Evolutionary conservation across 148 eudicot species (phyloP), one percentile per base, ranked within the genome.

Genomic region (Pouteria glomerata): DNA sequence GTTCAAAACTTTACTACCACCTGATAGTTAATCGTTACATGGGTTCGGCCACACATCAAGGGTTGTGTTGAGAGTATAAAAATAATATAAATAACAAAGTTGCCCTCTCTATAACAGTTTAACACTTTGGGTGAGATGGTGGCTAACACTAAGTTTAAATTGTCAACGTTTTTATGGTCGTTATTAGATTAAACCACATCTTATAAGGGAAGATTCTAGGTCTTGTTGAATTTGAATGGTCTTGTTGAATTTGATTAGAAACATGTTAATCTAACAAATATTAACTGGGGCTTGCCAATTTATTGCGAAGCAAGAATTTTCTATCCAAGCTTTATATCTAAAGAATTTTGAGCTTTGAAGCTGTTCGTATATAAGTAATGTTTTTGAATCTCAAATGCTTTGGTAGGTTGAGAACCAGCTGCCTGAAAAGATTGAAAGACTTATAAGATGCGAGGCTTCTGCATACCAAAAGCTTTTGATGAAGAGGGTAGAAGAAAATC

Each of bases 351-450:
- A 57, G 31, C 51, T 55, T 70, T 29, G 51, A 35, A 71, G 68
- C 68, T 60, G 10, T 61, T 60, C 57, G 13, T 26, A 31, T 23
- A 44, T 65, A 37, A n/a, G 50, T 50, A 13, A 73, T 73, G 12
- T 34, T 63, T 6, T 52, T 58, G 67, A 27, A 48, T 66, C 60
- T 27, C 33, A 71, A 66, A 44, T 71, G 51, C 37, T 76, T 73
- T 68, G 65, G 37, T 78, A 95, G 99, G 99, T 95, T 58, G 99
- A 95, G 75, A 88, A 90, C 56, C 65, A 95, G 74, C 83, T 95
- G 80, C 99, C 99, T 68, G 93, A 88, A 77, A 95, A 95, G 87
- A 95, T 95, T 77, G 99, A 95, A 81, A 90, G 99, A 74, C 96
- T 95, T 69, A 86, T 95, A 51, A 87, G 97, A 84, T 95, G 99